Base-by-base conservation (phyloP, 495 filamentous ascomycete genomes). In the Glonium stellatum region DNA sequence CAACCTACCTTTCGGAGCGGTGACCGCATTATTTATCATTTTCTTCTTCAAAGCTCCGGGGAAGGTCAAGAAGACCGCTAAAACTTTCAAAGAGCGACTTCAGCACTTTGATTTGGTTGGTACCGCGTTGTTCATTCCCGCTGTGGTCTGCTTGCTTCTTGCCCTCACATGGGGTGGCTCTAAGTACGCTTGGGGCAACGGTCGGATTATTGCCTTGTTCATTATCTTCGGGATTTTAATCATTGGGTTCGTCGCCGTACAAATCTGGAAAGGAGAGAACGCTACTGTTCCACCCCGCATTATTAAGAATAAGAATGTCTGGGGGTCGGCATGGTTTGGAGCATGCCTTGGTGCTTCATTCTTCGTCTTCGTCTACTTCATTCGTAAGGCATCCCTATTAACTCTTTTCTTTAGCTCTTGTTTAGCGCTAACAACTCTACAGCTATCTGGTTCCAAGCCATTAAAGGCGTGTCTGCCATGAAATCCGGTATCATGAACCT, bases 371-470 rank as follows among this genome's bases (percentile, higher is more conserved):
- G 54, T 68, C 55, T 65, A 66, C 59, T 66, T 55, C 41, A 54
- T 66, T 37, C 61, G 57, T 44, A 46, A 19, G 49, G 91, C 63
- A 31, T 41, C 91, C 63, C 19, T 51, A 18, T 19, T 56, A 6
- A 31, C 10, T 21, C 55, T 46, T 13, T 42, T 22, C 46, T 31
- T 39, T n/a, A 22, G 18, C 21, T 34, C 41, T 27, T 4, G n/a
- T 37, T 50, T 25, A n/a, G n/a, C n/a, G 35, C 63, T 62, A 59
- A 65, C 54, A 15, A 44, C 61, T 85, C 18, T 88, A 85, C 67
- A 80, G 60, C 68, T 0, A 76, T 90, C 37, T 91, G 85, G 86
- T 90, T 92, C 72, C 89, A 93, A 73, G 83, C 83, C 12, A 84
- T 86, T 52, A 78, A 85, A 61, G 78, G 79, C 12, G 77, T 77